Evolutionary conservation across 2,329 filamentous ascomycete species (phyloP), one percentile per base, ranked within the genome.

Genomic region (Fusarium sp.): DNA sequence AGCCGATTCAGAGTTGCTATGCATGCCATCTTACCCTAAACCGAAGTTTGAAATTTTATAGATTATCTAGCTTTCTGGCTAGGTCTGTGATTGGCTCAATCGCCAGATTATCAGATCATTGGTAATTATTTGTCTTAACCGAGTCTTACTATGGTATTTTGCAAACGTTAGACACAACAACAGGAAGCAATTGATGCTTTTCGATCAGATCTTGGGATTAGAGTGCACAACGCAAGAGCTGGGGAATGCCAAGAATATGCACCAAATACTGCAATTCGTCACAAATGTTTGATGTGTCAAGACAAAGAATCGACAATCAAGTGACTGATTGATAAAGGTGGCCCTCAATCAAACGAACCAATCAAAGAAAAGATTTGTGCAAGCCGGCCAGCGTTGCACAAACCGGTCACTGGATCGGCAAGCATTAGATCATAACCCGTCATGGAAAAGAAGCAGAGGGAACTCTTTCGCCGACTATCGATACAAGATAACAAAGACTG

Each of bases 301-400:
- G 35, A 39, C 41, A 70, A 62, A 72, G 65, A 35, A n/a, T 47
- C 15, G 47, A 33, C 25, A 50, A 47, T 29, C 47, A 31, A 67
- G 61, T 72, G 72, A 62, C 58, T 67, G 73, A 75, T 75, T 73
- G 73, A 75, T 73, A 76, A 71, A 70, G 35, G 45, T 49, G 59
- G 62, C 25, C 14, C 27, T 13, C 22, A 52, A n/a, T 8, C 14
- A 38, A 25, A 55, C 25, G n/a, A 42, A 8, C 70, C 70, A 73
- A 73, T 73, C 36, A 67, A 14, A 45, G 7, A 31, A 27, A 8
- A 13, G 6, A n/a, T 11, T 39, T 54, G 38, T 65, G 44, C 52
- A 61, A 60, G 39, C 41, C 31, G 25, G 56, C 4, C 33, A 45
- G 35, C 11, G 62, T 59, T 71, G 53, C 62, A 71, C 67, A 68